Evolutionary conservation across 305 asterid genomes (phyloP), one percentile per base, ranked within the genome.

Genomic region (Solanum hybrid): DNA sequence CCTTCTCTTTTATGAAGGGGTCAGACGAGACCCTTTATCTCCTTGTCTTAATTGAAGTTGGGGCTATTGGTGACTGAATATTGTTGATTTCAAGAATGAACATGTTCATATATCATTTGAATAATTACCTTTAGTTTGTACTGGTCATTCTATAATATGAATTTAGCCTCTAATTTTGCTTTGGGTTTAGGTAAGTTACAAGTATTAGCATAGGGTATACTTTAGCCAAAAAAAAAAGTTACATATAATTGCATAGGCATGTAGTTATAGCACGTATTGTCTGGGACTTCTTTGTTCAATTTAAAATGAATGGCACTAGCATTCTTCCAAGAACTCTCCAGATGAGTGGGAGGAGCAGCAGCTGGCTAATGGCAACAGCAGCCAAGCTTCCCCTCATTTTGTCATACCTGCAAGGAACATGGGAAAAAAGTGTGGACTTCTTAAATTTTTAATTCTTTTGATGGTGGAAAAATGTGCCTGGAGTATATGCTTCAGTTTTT

Each of bases 361-460:
- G 38, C 72, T 82, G 72, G 27, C 37, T 15, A 82, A 82, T 82
- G 87, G 38, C 37, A 83, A 51, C 27, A 41, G 10, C 24, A 22
- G 88, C 37, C 77, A 85, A 85, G 77, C 88, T 2, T 57, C 75
- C 77, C 88, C 73, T 29, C 39, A 84, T 84, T 84, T 85, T 85
- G 32, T 20, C 76, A 84, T 84, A 51, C 26, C 76, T 84, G 39
- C 88, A 29, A 29, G 5, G 27, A 45, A 45, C 76, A 51, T 29
- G 41, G 41, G 76, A 31, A 31, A 84, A 12, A 57, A 1, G 20
- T 10, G n/a, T 41, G 37, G 45, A 31, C 31, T 51, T 31, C 6
- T 6, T 3, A 83, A 27, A 17, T 20, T 31, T 84, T 32, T 57
- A 15, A 20, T 57, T 5, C 45, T 51, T 57, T 22, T 75, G 77